A percentile compares a stretch with the other conserved stretches of the same genome.
Conservation (phyloP, 2,329 filamentous ascomycete genomes). For the Hymenoscyphus fructigenus region DNA sequence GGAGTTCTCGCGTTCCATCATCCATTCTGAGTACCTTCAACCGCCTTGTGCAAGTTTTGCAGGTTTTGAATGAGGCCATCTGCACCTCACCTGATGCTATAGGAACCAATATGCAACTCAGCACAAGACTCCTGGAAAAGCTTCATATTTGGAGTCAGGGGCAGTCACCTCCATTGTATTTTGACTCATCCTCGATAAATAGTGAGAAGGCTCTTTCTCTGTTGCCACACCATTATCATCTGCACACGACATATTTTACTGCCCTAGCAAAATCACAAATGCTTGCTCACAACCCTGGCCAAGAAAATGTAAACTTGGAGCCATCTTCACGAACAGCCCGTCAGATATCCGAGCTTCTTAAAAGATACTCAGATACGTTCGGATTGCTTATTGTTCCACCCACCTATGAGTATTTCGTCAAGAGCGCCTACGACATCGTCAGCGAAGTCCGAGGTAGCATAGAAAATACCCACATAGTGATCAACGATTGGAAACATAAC, state of each 20-base stretch:
- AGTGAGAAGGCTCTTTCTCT: conserved; percentile 25
- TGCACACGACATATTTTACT: conserved; percentile 33
- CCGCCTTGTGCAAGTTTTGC: conserved; percentile 35
- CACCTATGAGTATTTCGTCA: conserved; percentile 43
- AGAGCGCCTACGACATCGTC: conserved; percentile 36
- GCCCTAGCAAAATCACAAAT: conserved; percentile 32
- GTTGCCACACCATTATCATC: conserved; percentile 36
- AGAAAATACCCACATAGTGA: conserved; percentile 31
- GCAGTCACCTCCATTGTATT: conserved; percentile 28
- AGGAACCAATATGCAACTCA: conserved; percentile 20
- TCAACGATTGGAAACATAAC: conserved; percentile 34
- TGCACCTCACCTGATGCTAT: conserved; percentile 18
- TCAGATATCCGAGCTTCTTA: conserved; percentile 39
- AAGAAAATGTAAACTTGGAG: conserved; percentile 29
- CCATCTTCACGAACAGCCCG: conserved; percentile 39
- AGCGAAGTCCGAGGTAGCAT: conserved; percentile 32
- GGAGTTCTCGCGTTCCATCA: conserved; percentile 33
- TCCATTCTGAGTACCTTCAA: conserved; percentile 38
- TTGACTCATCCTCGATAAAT: conserved; percentile 24
- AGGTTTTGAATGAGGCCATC: conserved; percentile 33
- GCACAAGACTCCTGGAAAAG: conserved; percentile 27
- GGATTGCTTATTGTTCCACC: conserved; percentile 41
- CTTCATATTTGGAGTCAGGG: conserved; percentile 30
- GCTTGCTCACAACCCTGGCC: conserved; percentile 22
- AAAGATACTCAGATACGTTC: conserved; percentile 41